These are phyloP conservation scores for maize (Zea mays) DNA, from an alignment of 176 grass and related monocot species.

Conservation along the genomic window Zm-B73-REFERENCE-NAM-5.0 NC_050100.1:54523501-54524000, in stretches of 20 bases:
- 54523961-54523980: conserved; percentile 48
- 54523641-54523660: background rate
- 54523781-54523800: conserved; percentile 30
- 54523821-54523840: conserved; percentile 6
- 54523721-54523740: conserved; percentile 58
- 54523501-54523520: conserved; percentile 9
- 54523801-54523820: conserved; percentile 15
- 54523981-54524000: conserved; percentile 28
- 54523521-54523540: conserved; percentile 10
- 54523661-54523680: background rate
- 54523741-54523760: conserved; percentile 25
- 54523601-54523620: background rate
- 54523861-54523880: conserved; percentile 46
- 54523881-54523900: conserved; percentile 52
- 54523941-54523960: conserved; percentile 54
- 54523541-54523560: background rate
- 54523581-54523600: background rate
- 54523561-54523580: background rate
- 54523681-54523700: background rate
- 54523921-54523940: conserved; percentile 32
- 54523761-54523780: conserved; percentile 16
- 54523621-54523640: background rate
- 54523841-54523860: conserved; percentile 36
- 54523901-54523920: conserved; percentile 40
- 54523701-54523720: conserved; percentile 25